phyloP scores from a whole-genome alignment of 2,329 filamentous ascomycete genomes.

The Sclerotinia nivalis region DNA sequence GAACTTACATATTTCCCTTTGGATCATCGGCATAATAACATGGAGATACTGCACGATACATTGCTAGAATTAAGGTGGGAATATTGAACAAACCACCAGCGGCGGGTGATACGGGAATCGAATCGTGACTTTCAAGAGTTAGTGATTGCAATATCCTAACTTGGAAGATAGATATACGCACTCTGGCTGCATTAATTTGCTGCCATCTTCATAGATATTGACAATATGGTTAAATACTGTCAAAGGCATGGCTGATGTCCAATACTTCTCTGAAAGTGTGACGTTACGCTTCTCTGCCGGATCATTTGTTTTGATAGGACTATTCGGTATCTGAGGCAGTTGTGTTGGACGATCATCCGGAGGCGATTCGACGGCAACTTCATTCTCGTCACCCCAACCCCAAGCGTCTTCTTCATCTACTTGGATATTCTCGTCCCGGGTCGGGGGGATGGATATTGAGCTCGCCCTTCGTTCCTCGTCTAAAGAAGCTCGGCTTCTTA shows the following conservation, averaged over 20 bases:
- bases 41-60: constrained; percentile 76
- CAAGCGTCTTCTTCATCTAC: constrained; percentile 55
- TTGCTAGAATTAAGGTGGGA: constrained; percentile 71
- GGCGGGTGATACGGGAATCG: constrained; percentile 62
- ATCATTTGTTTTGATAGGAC: not conserved
- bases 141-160: not conserved
- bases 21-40: constrained; percentile 67
- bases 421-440: constrained; percentile 40
- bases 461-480: constrained; percentile 30
- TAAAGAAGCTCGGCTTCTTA: constrained; percentile 33
- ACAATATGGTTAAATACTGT: constrained; percentile 69
- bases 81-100: constrained; percentile 70
- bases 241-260: constrained; percentile 83
- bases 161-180: constrained; percentile 38
- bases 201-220: constrained; percentile 60
- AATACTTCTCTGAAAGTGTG: constrained; percentile 81
- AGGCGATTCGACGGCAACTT: constrained; percentile 42
- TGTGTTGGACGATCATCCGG: constrained; percentile 23
- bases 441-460: constrained; percentile 6
- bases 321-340: not conserved
- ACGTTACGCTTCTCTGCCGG: constrained; percentile 53
- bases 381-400: constrained; percentile 78
- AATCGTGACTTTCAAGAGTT: constrained; percentile 45
- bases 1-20: constrained; percentile 63
- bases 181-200: constrained; percentile 56